A percentile compares a stretch with the other conserved stretches of the same genome.
Evolutionary conservation across 768 basidiomycete genomes (phyloP).

Genomic region (Termitomyces sp.): DNA sequence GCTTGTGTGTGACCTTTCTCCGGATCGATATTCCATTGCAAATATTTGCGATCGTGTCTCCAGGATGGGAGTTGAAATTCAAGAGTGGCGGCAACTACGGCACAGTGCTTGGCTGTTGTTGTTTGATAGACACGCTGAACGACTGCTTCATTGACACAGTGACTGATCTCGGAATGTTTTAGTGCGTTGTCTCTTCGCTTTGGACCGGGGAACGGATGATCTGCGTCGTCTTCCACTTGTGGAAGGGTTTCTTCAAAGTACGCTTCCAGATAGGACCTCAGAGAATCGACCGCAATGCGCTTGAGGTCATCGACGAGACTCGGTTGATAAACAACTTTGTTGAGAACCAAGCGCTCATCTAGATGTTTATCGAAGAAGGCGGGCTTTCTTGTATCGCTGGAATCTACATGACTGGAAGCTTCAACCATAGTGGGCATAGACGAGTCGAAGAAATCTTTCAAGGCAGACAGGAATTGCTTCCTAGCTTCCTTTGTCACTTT

Average conservation of each 20-base stretch:
- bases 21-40: not conserved
- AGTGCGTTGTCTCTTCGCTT: not conserved
- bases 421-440: not conserved
- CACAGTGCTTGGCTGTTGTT: not conserved
- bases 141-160: not conserved
- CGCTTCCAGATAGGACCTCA: not conserved
- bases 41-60: not conserved
- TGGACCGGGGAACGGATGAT: not conserved
- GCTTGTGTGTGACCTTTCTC: not conserved
- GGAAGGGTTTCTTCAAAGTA: not conserved
- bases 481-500: not conserved
- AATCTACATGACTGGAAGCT: not conserved
- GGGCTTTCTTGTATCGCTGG: not conserved
- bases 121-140: not conserved
- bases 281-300: not conserved
- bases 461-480: not conserved
- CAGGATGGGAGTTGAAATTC: not conserved
- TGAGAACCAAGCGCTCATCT: slow-evolving; percentile 1
- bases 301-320: not conserved
- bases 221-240: too few species aligned
- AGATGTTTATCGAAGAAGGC: slow-evolving; percentile 8
- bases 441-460: not conserved
- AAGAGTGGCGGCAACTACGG: slow-evolving; percentile 1
- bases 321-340: slow-evolving; percentile 2
- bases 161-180: not conserved